Conservation (phyloP, 73 alveolate genomes). For the Paramecium sonneborni region DNA sequence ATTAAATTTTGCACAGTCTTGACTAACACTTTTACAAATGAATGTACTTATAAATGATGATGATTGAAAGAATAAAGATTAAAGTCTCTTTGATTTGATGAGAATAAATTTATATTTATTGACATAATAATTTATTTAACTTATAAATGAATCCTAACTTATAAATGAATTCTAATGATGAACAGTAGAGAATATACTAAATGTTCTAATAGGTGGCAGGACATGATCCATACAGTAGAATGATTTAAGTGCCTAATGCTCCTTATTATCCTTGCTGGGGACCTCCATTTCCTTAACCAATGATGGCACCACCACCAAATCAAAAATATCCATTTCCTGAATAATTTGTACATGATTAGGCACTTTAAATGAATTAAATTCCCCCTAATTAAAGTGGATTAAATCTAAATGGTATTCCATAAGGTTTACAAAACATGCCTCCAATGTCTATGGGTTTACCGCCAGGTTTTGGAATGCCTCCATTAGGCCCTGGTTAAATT, state of each 20-base stretch:
- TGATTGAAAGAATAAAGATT: neutral
- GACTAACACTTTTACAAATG: neutral
- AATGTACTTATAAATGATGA: neutral
- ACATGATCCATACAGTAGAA: neutral
- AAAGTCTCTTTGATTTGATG: neutral
- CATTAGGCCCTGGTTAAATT: conserved; percentile 3
- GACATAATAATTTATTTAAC: neutral
- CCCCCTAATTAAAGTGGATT: neutral
- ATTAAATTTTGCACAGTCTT: neutral
- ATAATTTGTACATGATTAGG: neutral
- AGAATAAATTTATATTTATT: neutral
- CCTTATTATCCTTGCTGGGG: conserved; percentile 40
- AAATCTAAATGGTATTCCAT: neutral
- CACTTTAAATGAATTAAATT: neutral
- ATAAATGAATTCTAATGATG: conserved; percentile 36
- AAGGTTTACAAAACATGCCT: neutral
- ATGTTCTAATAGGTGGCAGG: conserved; percentile 27
- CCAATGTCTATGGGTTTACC: neutral
- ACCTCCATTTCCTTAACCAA: conserved; percentile 15
- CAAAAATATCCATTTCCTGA: neutral
- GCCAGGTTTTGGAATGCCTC: neutral
- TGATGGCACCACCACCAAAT: neutral
- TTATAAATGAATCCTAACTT: conserved; percentile 30
- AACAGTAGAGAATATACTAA: neutral
- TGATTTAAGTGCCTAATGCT: neutral